phyloP scores from a whole-genome alignment of 768 basidiomycete genomes.

The Lactarius psammicola region DNA sequence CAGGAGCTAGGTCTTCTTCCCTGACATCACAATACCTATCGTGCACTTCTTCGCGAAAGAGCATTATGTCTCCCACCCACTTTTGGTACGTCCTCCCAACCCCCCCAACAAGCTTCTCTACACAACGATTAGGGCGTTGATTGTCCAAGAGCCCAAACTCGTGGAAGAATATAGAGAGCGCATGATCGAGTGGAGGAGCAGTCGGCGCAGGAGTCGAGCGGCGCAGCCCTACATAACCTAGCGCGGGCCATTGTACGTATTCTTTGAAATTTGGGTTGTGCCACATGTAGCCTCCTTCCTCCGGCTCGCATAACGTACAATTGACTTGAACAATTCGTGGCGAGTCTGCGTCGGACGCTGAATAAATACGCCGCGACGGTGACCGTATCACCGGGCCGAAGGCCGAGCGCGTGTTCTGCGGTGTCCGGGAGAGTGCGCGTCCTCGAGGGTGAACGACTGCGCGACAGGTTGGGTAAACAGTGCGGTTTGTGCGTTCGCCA shows the following conservation, averaged over 20 bases:
- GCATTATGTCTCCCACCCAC: conserved; percentile 26
- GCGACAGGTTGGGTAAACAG: conserved; percentile 17
- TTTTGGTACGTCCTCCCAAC: conserved; percentile 3
- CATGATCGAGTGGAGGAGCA: conserved; percentile 10
- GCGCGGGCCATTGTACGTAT: conserved; percentile 24
- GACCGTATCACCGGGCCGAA: conserved; percentile 18
- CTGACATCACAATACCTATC: conserved; percentile 24
- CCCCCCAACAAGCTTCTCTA: conserved; percentile 24
- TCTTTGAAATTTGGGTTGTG: conserved; percentile 25
- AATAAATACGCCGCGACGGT: conserved; percentile 22
- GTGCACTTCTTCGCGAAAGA: conserved; percentile 20
- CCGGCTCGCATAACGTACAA: conserved; percentile 16
- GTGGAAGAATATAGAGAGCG: conserved; percentile 24
- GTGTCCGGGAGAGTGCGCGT: conserved; percentile 19
- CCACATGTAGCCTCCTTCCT: conserved; percentile 23
- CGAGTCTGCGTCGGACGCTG: conserved; percentile 17
- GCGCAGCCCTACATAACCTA: conserved; percentile 20
- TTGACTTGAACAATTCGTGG: conserved; percentile 21
- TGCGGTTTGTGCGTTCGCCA: conserved; percentile 22
- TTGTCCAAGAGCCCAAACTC: conserved; percentile 20
- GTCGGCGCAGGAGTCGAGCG: conserved; percentile 16
- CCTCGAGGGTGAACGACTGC: conserved; percentile 22
- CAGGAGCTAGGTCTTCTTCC: conserved; percentile 22
- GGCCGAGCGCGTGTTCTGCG: conserved; percentile 13
- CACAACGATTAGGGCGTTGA: conserved; percentile 22